These are phyloP conservation scores for Colletotrichum magnum DNA, from an alignment of 2,329 filamentous ascomycete genomes.

Conservation along the genomic window DNA sequence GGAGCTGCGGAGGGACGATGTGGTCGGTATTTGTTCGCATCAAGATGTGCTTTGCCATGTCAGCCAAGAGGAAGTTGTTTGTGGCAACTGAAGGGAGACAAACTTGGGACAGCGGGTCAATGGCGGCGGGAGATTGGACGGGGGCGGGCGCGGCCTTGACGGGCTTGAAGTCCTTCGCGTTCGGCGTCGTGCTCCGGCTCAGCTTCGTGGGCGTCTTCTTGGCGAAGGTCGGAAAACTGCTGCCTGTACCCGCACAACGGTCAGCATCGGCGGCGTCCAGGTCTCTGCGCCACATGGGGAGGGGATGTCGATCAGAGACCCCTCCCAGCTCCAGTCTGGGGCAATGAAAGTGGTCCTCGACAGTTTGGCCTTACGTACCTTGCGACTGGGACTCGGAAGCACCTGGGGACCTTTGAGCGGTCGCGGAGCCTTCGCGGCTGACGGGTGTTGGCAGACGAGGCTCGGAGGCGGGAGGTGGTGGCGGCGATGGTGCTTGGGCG, in stretches of 20 bases:
- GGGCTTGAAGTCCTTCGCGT: conserved; percentile 40
- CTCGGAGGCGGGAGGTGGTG: conserved; percentile 42
- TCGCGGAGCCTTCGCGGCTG: conserved; percentile 38
- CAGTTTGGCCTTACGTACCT: conserved; percentile 45
- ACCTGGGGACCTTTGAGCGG: conserved; percentile 44
- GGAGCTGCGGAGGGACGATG: conserved; percentile 69
- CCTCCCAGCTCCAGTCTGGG: not conserved
- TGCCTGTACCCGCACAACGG: conserved; percentile 23
- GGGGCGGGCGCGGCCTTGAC: conserved; percentile 37
- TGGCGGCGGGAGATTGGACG: conserved; percentile 40
- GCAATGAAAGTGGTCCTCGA: conserved; percentile 4
- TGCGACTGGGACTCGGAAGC: conserved; percentile 48
- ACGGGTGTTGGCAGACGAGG: conserved; percentile 45
- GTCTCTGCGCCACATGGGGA: conserved; percentile 12
- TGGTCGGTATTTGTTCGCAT: conserved; percentile 76
- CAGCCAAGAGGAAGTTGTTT: conserved; percentile 6
- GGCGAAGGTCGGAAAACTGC: conserved; percentile 35
- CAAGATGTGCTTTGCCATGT: conserved; percentile 68
- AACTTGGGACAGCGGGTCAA: conserved; percentile 51
- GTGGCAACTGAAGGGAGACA: not conserved
- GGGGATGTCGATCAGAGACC: conserved; percentile 3
- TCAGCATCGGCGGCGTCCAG: conserved; percentile 23
- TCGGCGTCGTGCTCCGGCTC: conserved; percentile 33
- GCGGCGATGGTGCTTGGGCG: conserved; percentile 12
- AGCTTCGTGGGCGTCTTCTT: conserved; percentile 40